Evolutionary conservation across 129 eudicot species (phyloP), one percentile per base, ranked within the genome.

Genomic region (Smallanthus sonchifolius): DNA sequence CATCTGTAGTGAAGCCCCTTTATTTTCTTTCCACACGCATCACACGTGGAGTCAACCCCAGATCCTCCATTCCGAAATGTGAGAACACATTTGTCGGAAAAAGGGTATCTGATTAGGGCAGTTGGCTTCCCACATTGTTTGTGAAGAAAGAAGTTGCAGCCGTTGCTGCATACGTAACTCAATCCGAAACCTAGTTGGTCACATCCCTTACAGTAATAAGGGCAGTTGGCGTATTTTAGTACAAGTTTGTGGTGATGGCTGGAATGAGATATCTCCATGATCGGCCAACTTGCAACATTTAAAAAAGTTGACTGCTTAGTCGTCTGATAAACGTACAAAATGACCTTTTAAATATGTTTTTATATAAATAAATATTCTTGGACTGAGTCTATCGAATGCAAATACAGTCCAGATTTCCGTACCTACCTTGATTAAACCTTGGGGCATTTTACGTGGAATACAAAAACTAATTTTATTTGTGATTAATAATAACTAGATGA

Each of bases 121-220:
- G 32, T 2, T 4, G 81, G 61, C 0, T 13, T 69, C 5, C 65
- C 77, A 32, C 77, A 70, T 20, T 60, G 16, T 48, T 69, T 13
- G 63, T 70, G 77, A 49, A 78, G 76, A 37, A 17, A 78, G 36
- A 70, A 60, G 76, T 78, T 78, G 82, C 82, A 78, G n/a, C 51
- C 62, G 2, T 10, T 5, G 4, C 40, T 37, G 77, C 77, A 70
- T 47, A 45, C 28, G 47, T 78, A 78, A 35, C 57, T 69, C 48
- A 38, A 43, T 3, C 70, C 76, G 37, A 69, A 69, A 6, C 81
- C 81, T 44, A 77, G 61, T 48, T 77, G 76, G 55, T 70, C 59
- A 36, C 81, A 77, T 48, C 81, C 81, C 64, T 11, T 42, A 16
- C 81, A 69, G 30, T 56, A 56, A 34, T 77, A 77, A 30, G 81